Evolutionary conservation across 1,284 basidiomycete species (phyloP).

Genomic region (Trichosporon sp.): DNA sequence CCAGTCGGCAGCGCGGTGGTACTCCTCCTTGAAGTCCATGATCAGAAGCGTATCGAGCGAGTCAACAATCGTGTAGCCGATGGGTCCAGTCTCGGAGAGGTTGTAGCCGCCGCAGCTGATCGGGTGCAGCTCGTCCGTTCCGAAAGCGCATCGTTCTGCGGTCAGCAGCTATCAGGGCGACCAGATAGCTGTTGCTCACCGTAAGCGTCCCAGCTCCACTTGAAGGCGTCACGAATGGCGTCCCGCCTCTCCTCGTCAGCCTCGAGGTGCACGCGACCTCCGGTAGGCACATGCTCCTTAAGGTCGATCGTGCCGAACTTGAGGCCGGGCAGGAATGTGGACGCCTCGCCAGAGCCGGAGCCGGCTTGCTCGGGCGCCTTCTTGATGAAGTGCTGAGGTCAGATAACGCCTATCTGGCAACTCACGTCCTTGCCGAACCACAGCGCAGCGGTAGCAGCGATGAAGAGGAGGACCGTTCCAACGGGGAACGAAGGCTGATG

Average conservation of each 20-base stretch:
- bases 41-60: conserved; percentile 81
- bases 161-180: background rate
- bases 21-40: conserved; percentile 77
- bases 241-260: conserved; percentile 63
- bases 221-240: conserved; percentile 70
- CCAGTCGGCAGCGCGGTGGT: conserved; percentile 72
- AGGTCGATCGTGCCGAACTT: background rate
- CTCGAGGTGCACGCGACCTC: conserved; percentile 18
- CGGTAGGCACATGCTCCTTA: background rate
- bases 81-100: conserved; percentile 66
- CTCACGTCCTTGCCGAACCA: background rate
- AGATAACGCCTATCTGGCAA: background rate
- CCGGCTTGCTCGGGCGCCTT: background rate
- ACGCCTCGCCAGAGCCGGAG: background rate
- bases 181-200: conserved; percentile 50
- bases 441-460: background rate
- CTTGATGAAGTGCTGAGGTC: background rate
- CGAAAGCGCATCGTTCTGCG: conserved; percentile 76
- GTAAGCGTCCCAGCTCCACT: conserved; percentile 77
- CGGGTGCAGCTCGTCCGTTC: conserved; percentile 79
- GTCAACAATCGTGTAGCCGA: conserved; percentile 80
- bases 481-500: background rate
- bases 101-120: conserved; percentile 69
- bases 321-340: background rate
- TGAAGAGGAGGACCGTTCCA: background rate